These are phyloP conservation scores for Russula virescens DNA, from an alignment of 768 basidiomycete genomes.

Conservation along the genomic window DNA sequence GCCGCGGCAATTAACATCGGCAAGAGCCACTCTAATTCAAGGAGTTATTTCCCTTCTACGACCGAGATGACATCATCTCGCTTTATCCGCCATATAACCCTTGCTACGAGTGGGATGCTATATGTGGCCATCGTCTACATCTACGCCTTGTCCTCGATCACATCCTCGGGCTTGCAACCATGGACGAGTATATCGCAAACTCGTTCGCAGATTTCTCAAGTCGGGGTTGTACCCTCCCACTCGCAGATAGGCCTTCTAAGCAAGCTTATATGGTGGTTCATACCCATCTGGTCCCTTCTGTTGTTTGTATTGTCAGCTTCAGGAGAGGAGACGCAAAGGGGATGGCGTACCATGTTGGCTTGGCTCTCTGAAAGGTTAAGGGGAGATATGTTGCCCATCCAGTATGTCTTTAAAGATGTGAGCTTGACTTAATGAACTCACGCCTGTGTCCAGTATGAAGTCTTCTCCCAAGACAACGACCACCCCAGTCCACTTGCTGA, in stretches of 20 bases:
- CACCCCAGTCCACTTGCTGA: constrained; percentile 19
- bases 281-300: constrained; percentile 22
- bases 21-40: constrained; percentile 16
- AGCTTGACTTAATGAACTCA: neutral
- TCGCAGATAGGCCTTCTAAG: constrained; percentile 2
- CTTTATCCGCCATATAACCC: constrained; percentile 17
- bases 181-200: constrained; percentile 19
- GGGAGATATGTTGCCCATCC: constrained; percentile 10
- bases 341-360: constrained; percentile 4
- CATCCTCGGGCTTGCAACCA: constrained; percentile 15
- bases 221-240: constrained; percentile 8
- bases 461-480: constrained; percentile 4
- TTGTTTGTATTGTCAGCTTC: constrained; percentile 14
- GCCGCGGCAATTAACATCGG: constrained; percentile 17
- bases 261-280: constrained; percentile 24
- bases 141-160: constrained; percentile 10
- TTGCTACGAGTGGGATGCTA: constrained; percentile 17
- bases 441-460: neutral
- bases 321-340: constrained; percentile 19
- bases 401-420: constrained; percentile 15
- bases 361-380: constrained; percentile 7
- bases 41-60: constrained; percentile 8
- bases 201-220: constrained; percentile 10
- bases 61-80: constrained; percentile 16
- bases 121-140: constrained; percentile 15